These are phyloP conservation scores for Entonaema liquescens DNA, from an alignment of 495 filamentous ascomycete genomes.

Conservation along the genomic window DNA sequence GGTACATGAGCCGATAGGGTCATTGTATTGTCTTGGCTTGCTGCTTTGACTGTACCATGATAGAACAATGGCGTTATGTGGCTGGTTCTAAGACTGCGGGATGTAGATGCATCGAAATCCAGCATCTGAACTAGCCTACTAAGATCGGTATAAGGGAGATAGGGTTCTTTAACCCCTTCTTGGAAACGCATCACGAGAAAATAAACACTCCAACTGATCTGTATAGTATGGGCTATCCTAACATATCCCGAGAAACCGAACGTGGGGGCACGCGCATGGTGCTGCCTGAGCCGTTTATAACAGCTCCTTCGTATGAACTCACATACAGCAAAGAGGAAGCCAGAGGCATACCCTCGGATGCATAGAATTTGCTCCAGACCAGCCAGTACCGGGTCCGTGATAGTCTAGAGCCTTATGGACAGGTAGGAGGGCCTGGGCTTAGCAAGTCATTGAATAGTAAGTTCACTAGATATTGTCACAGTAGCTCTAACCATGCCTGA, in stretches of 20 bases:
- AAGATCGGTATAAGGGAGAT: neutral
- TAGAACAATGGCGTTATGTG: neutral
- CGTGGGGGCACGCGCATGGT: neutral
- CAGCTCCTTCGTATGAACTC: neutral
- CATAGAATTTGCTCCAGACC: neutral
- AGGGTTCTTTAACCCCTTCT: neutral
- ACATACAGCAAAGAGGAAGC: neutral
- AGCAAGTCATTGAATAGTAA: neutral
- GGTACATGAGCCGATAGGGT: neutral
- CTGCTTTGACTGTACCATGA: neutral
- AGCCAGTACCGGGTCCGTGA: neutral
- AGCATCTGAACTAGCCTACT: neutral
- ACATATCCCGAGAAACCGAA: neutral
- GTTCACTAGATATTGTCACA: neutral
- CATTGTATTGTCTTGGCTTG: neutral
- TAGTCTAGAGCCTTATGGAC: neutral
- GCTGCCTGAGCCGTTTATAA: neutral
- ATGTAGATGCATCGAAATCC: neutral
- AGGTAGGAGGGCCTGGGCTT: neutral
- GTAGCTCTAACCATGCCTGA: neutral
- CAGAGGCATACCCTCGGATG: neutral
- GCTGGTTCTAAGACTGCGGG: neutral
- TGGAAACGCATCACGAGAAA: neutral
- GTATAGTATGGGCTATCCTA: neutral
- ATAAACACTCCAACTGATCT: neutral